Percentiles rank a stretch among this genome's conserved stretches.
Conservation (phyloP, 495 filamentous ascomycete genomes). For the Talaromyces nanjingensis region DNA sequence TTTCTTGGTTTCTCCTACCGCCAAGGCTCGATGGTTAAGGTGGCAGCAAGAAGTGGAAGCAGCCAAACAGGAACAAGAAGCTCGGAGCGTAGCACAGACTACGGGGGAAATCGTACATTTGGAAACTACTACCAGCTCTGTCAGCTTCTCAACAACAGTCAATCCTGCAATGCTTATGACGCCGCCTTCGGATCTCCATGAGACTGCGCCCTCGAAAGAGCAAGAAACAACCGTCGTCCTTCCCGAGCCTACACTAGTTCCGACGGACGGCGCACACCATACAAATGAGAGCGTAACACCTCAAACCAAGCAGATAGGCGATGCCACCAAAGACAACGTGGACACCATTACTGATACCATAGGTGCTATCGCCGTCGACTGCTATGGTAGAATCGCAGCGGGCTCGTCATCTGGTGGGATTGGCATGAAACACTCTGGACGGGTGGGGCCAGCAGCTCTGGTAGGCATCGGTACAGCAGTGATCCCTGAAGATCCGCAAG, state of each 20-base stretch:
- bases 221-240: not conserved
- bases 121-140: not conserved
- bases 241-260: not conserved
- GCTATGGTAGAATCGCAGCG: slow-evolving; percentile 79
- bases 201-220: not conserved
- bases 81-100: not conserved
- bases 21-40: slow-evolving; percentile 62
- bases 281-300: not conserved
- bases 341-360: slow-evolving; percentile 83
- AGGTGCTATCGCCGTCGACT: slow-evolving; percentile 87
- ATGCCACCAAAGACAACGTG: not conserved
- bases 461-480: slow-evolving; percentile 86
- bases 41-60: slow-evolving; percentile 71
- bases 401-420: slow-evolving; percentile 99
- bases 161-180: slow-evolving; percentile 10
- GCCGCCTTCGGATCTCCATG: slow-evolving; percentile 6
- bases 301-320: not conserved
- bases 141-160: not conserved
- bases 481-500: slow-evolving; percentile 60
- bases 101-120: not conserved
- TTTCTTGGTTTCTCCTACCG: slow-evolving; percentile 63
- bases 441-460: slow-evolving; percentile 85
- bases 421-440: slow-evolving; percentile 91
- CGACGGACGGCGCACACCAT: not conserved
- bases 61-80: slow-evolving; percentile 24